Percentiles rank a stretch among this genome's conserved stretches.
These are phyloP conservation scores for Fusarium multiceps DNA, from an alignment of 2,329 filamentous ascomycete genomes.

Conservation along the genomic window DNA sequence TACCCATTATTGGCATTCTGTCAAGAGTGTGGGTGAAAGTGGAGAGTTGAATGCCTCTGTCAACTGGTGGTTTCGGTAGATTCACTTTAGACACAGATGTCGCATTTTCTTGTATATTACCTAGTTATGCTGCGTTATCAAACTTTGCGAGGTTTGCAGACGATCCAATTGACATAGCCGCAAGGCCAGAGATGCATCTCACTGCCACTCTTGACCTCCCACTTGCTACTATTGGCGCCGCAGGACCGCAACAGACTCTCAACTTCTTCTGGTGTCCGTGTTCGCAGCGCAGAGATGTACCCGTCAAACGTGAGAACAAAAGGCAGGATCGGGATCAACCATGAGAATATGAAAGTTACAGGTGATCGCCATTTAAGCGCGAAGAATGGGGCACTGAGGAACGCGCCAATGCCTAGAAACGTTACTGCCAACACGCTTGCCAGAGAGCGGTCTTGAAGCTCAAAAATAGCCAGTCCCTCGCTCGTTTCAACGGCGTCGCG, in stretches of 20 bases:
- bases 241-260: constrained; percentile 67
- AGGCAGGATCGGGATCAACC: constrained; percentile 73
- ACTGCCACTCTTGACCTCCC: constrained; percentile 62
- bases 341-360: constrained; percentile 72
- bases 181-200: constrained; percentile 62
- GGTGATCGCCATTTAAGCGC: constrained; percentile 64
- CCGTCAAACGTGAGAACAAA: constrained; percentile 77
- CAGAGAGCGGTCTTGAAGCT: constrained; percentile 75
- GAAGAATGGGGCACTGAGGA: constrained; percentile 64
- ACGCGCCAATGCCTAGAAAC: constrained; percentile 63
- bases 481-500: constrained; percentile 72
- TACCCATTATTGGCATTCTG: constrained; percentile 60
- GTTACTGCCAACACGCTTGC: constrained; percentile 65
- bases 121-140: constrained; percentile 4
- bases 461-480: constrained; percentile 77
- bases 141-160: constrained; percentile 54
- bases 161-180: constrained; percentile 64
- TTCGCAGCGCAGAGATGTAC: constrained; percentile 73
- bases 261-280: constrained; percentile 74
- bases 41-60: constrained; percentile 56
- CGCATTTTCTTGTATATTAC: constrained; percentile 6
- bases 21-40: constrained; percentile 52
- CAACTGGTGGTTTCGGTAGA: constrained; percentile 60
- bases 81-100: background rate
- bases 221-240: constrained; percentile 56